Evolutionary conservation across 306 rosid genomes (phyloP), one percentile per base, ranked within the genome.

Genomic region (Prosopis cineraria): DNA sequence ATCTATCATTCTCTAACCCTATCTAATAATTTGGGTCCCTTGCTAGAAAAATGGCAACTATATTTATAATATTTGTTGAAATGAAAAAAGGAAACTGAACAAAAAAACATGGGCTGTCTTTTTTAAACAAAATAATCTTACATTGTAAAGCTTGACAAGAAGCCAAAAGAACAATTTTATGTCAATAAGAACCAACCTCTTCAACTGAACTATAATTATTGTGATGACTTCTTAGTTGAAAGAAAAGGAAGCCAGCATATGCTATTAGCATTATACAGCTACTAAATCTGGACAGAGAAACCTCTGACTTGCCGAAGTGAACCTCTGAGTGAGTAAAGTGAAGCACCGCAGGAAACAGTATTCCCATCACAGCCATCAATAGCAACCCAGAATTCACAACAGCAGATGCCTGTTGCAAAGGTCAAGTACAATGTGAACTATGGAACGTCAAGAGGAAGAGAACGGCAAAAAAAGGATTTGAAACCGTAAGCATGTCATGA

Each of bases 361-460:
- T 81, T 67, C 97, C 98, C 98, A 93, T 91, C 3, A 93, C 97
- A 75, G 98, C 98, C 98, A 93, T 93, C 89, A 93, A 81, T 44
- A 91, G 86, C 84, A 91, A 86, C 43, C 98, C 97, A 0, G 96
- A 91, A 86, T 93, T 93, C 80, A 93, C 97, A 9, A 90, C 82
- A 8, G 97, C 93, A 71, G 96, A 82, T 52, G 93, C 93, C 98
- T 93, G 88, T 84, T 72, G 75, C 84, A 85, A 87, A 84, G 70
- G 74, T 43, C 48, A 56, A 76, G 72, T 78, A 76, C 19, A 62
- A 75, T 68, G 79, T 55, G 80, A 83, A 79, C 55, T 73, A n/a
- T 0, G 52, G 14, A 58, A 50, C 43, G 41, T 39, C 48, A 65
- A 44, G 50, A 78, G 29, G 71, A 25, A 41, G 41, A 56, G 25